Percentiles rank a stretch among this genome's conserved stretches.
These are phyloP conservation scores for Scheffersomyces lignosus DNA, from an alignment of 805 yeast genomes.

Conservation along the genomic window DNA sequence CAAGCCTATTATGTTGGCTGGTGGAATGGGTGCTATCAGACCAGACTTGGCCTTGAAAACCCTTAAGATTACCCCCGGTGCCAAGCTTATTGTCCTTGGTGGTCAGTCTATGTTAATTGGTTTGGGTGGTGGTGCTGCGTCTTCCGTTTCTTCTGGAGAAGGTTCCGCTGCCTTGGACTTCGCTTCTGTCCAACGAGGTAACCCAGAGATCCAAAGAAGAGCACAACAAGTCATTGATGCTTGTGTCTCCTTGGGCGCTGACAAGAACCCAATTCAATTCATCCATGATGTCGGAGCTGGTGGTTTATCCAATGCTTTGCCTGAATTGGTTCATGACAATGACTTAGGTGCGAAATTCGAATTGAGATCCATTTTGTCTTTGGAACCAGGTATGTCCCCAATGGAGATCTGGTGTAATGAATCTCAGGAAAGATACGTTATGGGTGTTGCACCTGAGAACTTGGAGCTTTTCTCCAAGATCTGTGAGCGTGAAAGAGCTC, in stretches of 20 bases:
- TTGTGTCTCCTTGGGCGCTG: constrained; percentile 77
- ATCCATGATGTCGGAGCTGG: constrained; percentile 99
- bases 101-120: constrained; percentile 98
- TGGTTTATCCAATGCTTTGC: constrained; percentile 94
- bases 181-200: constrained; percentile 98
- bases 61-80: constrained; percentile 85
- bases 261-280: constrained; percentile 76
- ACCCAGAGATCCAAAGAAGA: constrained; percentile 98
- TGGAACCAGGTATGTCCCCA: constrained; percentile 98
- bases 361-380: constrained; percentile 81
- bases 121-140: constrained; percentile 99
- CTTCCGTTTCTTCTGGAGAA: constrained; percentile 93
- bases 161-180: constrained; percentile 95
- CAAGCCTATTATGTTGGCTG: constrained; percentile 99
- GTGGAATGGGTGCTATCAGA: constrained; percentile 97
- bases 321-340: constrained; percentile 96
- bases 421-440: constrained; percentile 96
- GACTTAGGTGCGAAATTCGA: constrained; percentile 93
- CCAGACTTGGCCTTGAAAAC: constrained; percentile 90
- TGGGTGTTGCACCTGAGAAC: constrained; percentile 85
- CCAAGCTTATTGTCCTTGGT: constrained; percentile 89
- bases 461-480: constrained; percentile 69
- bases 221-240: constrained; percentile 97
- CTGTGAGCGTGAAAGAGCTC: constrained; percentile 94
- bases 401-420: constrained; percentile 99